These are phyloP conservation scores for Polygonum maritimum DNA, from an alignment of 148 eudicot genomes.

Conservation along the genomic window DNA sequence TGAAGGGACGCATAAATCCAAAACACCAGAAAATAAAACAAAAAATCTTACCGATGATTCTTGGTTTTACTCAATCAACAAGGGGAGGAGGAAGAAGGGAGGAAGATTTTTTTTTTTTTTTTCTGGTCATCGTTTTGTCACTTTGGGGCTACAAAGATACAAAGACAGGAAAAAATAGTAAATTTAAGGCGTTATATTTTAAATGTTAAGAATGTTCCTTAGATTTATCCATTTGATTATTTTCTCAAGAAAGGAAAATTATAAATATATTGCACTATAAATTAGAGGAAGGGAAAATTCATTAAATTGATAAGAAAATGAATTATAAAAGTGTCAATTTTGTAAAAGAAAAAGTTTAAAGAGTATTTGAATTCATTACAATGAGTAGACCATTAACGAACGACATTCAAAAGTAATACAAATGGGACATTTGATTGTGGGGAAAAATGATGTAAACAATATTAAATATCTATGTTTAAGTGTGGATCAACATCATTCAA, in stretches of 20 bases:
- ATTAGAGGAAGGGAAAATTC: background rate
- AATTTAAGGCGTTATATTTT: background rate
- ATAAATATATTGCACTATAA: background rate
- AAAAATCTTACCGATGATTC: background rate
- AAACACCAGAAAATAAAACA: background rate
- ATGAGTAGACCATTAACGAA: too few relatives aligned
- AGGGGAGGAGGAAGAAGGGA: background rate
- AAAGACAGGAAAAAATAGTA: background rate
- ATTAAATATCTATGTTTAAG: too few relatives aligned
- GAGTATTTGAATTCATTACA: too few relatives aligned
- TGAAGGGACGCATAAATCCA: background rate
- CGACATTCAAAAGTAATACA: too few relatives aligned
- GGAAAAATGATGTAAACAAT: too few relatives aligned
- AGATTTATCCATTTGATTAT: background rate
- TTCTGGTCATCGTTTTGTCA: background rate
- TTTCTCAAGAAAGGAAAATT: background rate
- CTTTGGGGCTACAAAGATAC: background rate
- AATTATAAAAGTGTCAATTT: too few relatives aligned
- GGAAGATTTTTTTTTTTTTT: background rate
- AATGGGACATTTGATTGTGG: too few relatives aligned
- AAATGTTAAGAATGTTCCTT: too few relatives aligned
- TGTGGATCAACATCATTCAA: too few relatives aligned
- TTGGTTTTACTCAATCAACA: background rate
- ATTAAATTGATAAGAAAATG: background rate
- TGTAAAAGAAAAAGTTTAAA: too few relatives aligned